Evolutionary conservation across 2,329 filamentous ascomycete species (phyloP), one percentile per base, ranked within the genome.

Genomic region (Talaromyces pinophilus): DNA sequence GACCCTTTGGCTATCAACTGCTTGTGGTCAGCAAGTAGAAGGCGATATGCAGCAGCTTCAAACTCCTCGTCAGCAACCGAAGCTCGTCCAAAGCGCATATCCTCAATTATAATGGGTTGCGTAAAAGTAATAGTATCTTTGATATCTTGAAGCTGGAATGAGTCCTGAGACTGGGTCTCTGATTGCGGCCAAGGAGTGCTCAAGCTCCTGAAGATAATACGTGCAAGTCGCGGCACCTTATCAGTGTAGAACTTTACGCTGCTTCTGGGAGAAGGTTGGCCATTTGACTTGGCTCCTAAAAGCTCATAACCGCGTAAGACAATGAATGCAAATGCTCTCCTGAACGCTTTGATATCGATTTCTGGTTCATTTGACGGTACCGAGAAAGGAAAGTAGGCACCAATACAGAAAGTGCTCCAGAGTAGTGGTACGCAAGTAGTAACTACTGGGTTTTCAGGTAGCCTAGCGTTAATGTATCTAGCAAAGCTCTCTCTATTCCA

Each of bases 101-200:
- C 19, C 30, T 38, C 8, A 38, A 19, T 22, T 57, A 57, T 22
- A 38, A 57, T 38, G 30, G 54, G 54, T 38, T 57, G 54, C 33
- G 30, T 28, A 40, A 57, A 57, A 22, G 33, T 33, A 57, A 57
- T 22, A 38, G 54, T 40, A 40, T 57, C 54, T 57, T 57, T 57
- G 30, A 35, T 38, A 57, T 57, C 54, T 57, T 57, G 54, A 57
- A 57, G 54, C 54, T 57, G 54, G 54, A 57, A 33, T n/a, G 54
- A 57, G 38, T 19, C 54, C 54, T 55, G 54, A 57, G 54, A 22
- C 30, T 57, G 54, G 30, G 54, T 57, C n/a, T 7, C 54, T 38
- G 54, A 57, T 57, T 57, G 30, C 30, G 54, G 54, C n/a, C 30
- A 57, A 57, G 30, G 3, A 15, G 30, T 38, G 54, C 54, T 57